Base-by-base conservation (phyloP, 805 yeast genomes). In the Starmerella sp. region DNA sequence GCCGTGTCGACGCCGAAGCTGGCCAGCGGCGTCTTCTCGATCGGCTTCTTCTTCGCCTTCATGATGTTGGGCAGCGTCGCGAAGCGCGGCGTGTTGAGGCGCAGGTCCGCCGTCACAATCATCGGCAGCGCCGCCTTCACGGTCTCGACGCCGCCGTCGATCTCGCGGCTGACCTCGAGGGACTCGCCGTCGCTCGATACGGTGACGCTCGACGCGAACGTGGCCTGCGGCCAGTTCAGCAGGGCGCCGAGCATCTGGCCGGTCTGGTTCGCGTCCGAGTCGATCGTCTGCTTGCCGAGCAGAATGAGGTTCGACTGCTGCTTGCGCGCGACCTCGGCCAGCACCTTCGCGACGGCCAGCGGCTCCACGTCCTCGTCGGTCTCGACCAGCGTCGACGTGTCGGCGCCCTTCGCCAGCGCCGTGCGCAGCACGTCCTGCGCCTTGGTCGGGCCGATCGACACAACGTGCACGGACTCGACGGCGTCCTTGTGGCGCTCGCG, bases 1-100 rank as follows among this genome's bases (percentile, higher is more conserved):
- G 78, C 69, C 10, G 81, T 66, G 45, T 83, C 85, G 36, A 84
- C 76, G n/a, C 83, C 85, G 57, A 86, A 78, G 63, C 86, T 95
- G n/a, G 66, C 73, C 22, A 82, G 70, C 69, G 73, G 77, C 70
- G 79, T 69, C 66, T 80, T 75, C 63, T 81, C 87, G 68, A 90
- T 75, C 4, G 96, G 96, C 76, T 88, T 90, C 80, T 90, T 90
- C 76, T 93, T 93, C 54, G 97, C 97, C 76, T 93, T 93, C 97
- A 93, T 93, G 74, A 90, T 80, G 70, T 91, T 93, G 57, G 96
- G 97, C 67, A 93, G 77, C 13, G 95, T 81, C n/a, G 95, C 96
- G 66, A 88, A 93, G 64, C 97, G 82, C 45, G 99, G 98, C 67
- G 81, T 93, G 69, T 93, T 93, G 66, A 93, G 78, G 70, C 98